phyloP scores from a whole-genome alignment of 202 grass and related monocot species.

The Panicum hallii region DNA sequence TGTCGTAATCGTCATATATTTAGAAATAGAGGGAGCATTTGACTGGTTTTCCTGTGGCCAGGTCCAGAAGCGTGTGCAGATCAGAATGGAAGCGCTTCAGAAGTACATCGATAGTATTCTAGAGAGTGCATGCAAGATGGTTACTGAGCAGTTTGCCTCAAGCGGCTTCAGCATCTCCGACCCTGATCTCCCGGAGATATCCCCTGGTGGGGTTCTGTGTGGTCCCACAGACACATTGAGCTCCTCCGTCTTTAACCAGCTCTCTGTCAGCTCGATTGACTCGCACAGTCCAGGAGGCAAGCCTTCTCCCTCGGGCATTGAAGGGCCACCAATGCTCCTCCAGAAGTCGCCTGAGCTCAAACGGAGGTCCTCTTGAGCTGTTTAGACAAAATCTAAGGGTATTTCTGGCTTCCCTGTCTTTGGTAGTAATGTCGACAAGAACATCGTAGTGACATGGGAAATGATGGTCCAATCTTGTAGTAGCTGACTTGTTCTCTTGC shows the following conservation, averaged over 20 bases:
- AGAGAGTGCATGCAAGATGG: constrained; percentile 90
- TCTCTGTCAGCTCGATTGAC: constrained; percentile 75
- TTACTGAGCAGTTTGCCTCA: constrained; percentile 82
- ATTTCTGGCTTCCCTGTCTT: neutral
- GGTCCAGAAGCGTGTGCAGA: constrained; percentile 97
- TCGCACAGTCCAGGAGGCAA: constrained; percentile 69
- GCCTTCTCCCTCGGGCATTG: constrained; percentile 52
- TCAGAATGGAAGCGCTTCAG: constrained; percentile 89
- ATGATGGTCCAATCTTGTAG: constrained; percentile 37
- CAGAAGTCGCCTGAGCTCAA: constrained; percentile 78
- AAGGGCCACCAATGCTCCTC: constrained; percentile 64
- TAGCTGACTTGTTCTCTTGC: constrained; percentile 31
- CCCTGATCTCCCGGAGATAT: constrained; percentile 59
- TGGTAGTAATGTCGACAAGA: neutral
- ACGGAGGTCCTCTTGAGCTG: constrained; percentile 64
- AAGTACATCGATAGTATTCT: constrained; percentile 91
- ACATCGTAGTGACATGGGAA: neutral
- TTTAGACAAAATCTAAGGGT: constrained; percentile 11
- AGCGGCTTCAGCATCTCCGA: constrained; percentile 62
- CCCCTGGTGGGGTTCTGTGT: constrained; percentile 52
- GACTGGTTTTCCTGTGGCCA: constrained; percentile 39
- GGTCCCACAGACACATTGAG: constrained; percentile 61
- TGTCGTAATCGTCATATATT: too few relatives aligned
- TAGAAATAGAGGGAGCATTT: too few relatives aligned
- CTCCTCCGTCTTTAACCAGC: constrained; percentile 79